Base-by-base conservation (phyloP, 495 filamentous ascomycete genomes). In the Evansstolkia leycettana region DNA sequence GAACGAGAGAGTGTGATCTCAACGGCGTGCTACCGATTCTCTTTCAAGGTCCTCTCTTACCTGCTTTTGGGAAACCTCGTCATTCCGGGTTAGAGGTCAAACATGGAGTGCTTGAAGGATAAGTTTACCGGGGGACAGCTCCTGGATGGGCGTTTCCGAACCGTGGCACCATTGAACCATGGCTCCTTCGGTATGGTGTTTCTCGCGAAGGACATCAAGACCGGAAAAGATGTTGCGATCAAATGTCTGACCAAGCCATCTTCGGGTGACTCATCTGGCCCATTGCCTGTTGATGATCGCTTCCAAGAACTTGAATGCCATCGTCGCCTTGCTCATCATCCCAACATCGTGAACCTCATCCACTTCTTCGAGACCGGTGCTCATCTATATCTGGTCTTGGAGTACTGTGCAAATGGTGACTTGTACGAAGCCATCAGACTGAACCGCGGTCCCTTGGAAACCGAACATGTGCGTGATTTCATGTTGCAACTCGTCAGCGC, bases 131-230 rank as follows among this genome's bases (percentile, higher is more conserved):
- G 77, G 57, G 83, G 81, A 35, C 70, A 77, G 51, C 48, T 90
- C 38, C 68, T 90, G 57, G 78, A 82, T 58, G 82, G 81, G 43
- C 87, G 92, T 38, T 98, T 90, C 57, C 72, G 80, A 57, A 89
- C 85, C 27, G 65, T 94, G 50, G 82, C 86, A 48, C 87, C 88
- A 26, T 83, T 98, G 64, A 96, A 98, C 52, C 84, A 95, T 71
- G 90, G 90, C 47, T 98, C 90, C 16, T 98, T 95, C 53, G 90
- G 90, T 43, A 87, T 93, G 82, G 90, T 98, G 45, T 94, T 93
- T 60, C 75, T 86, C 58, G 92, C 90, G 35, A 80, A 66, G 47
- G 88, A 98, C 59, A 69, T 66, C 38, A 45, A 61, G 43, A 93
- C 79, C 38, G 71, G 75, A 41, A 65, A 88, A 38, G 67, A 76